Percentiles rank a stretch among this genome's conserved stretches.
These are phyloP conservation scores for Neophaeococcomyces aloes DNA, from an alignment of 2,329 filamentous ascomycete genomes.

Conservation along the genomic window DNA sequence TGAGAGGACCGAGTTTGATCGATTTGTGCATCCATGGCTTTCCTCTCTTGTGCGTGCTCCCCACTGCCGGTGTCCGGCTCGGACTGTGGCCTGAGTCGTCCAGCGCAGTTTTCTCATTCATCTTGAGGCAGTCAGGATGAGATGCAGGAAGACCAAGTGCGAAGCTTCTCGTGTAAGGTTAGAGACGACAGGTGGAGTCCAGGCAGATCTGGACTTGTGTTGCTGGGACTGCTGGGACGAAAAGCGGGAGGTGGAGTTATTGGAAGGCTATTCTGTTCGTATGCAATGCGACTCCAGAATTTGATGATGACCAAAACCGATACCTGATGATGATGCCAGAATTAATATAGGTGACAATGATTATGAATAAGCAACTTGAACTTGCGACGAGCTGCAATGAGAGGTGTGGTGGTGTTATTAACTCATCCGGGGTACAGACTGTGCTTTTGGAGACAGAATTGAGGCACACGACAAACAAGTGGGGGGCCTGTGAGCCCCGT, in stretches of 20 bases:
- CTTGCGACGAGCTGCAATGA: background rate
- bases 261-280: conserved; percentile 5
- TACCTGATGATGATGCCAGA: background rate
- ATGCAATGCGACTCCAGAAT: background rate
- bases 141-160: conserved; percentile 8
- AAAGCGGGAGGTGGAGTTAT: background rate
- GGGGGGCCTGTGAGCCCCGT: background rate
- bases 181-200: background rate
- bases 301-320: background rate
- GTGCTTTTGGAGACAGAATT: too few relatives aligned
- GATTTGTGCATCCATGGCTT: conserved; percentile 58
- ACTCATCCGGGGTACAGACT: background rate
- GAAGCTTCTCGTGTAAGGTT: conserved; percentile 21
- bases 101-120: conserved; percentile 18
- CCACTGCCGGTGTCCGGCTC: background rate
- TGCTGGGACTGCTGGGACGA: background rate
- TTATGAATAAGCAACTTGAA: background rate
- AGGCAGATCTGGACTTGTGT: background rate
- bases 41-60: conserved; percentile 19
- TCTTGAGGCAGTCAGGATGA: conserved; percentile 12
- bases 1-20: conserved; percentile 43
- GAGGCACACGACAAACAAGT: too few relatives aligned
- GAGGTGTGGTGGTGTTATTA: background rate
- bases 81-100: conserved; percentile 10
- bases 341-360: conserved; percentile 4